Evolutionary conservation across 2,329 filamentous ascomycete species (phyloP).

Genomic region (Cladophialophora chaetospira): DNA sequence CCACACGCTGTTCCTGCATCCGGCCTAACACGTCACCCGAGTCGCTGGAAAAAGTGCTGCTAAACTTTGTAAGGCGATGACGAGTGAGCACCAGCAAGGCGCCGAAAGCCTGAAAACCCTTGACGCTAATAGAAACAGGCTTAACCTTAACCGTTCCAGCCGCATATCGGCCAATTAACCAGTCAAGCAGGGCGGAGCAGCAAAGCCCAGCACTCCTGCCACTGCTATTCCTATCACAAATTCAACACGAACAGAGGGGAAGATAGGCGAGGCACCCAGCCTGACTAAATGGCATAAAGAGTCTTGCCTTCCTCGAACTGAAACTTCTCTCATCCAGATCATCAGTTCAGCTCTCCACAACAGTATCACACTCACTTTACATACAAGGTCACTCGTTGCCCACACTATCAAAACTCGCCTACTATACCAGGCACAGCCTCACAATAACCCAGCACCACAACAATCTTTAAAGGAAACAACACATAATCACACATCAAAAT

Average conservation of each 20-base stretch:
- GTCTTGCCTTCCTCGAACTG: not conserved
- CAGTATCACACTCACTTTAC: constrained; percentile 11
- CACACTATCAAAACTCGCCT: constrained; percentile 2
- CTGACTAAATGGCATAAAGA: constrained; percentile 7
- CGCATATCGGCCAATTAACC: not conserved
- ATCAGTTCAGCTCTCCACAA: constrained; percentile 10
- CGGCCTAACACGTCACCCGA: constrained; percentile 3
- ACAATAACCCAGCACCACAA: constrained; percentile 6
- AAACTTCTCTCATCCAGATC: not conserved
- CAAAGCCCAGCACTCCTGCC: not conserved
- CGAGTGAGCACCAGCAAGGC: too few relatives aligned
- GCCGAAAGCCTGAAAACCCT: constrained; percentile 1
- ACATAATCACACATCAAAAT: constrained; percentile 8
- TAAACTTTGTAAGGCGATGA: constrained; percentile 6
- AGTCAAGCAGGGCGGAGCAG: constrained; percentile 8
- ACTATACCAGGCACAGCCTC: not conserved
- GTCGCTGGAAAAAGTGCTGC: not conserved
- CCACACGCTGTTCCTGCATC: constrained; percentile 14
- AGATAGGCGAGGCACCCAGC: not conserved
- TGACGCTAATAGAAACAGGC: not conserved
- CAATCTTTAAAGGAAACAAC: not conserved
- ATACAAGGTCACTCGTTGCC: constrained; percentile 18
- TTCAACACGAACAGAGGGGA: not conserved
- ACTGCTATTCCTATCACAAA: constrained; percentile 8
- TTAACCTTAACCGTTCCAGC: not conserved